Conservation (phyloP, 2,329 filamentous ascomycete genomes). For the Fusarium sacchari region DNA sequence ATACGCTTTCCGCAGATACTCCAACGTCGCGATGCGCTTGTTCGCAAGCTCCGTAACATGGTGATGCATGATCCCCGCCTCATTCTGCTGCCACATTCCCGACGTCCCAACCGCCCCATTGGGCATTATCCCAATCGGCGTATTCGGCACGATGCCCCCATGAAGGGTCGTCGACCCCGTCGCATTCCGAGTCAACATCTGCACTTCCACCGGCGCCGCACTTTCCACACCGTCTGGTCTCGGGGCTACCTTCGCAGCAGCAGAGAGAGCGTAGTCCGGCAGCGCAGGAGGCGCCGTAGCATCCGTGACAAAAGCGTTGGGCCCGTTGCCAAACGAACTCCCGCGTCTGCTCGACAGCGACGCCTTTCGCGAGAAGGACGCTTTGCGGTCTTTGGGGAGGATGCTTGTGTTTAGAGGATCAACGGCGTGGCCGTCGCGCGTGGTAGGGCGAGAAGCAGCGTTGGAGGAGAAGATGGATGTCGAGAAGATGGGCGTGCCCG, state of each 20-base stretch:
- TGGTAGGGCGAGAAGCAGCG: conserved; percentile 48
- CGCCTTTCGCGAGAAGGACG: conserved; percentile 64
- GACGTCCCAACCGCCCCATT: conserved; percentile 35
- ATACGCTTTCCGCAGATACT: conserved; percentile 92
- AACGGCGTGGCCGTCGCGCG: conserved; percentile 51
- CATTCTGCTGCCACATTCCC: conserved; percentile 53
- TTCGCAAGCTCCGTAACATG: conserved; percentile 85
- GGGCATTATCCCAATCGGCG: conserved; percentile 18
- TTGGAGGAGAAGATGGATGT: conserved; percentile 50
- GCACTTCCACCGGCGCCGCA: conserved; percentile 49
- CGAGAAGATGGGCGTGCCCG: conserved; percentile 50
- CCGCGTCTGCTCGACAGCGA: conserved; percentile 60
- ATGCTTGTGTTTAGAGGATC: conserved; percentile 40
- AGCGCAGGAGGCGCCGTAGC: conserved; percentile 62
- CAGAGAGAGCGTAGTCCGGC: conserved; percentile 63
- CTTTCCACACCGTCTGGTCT: conserved; percentile 34
- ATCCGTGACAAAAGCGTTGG: conserved; percentile 55
- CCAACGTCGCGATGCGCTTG: conserved; percentile 93
- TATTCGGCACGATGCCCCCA: conserved; percentile 24
- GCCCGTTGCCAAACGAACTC: conserved; percentile 51
- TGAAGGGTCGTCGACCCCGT: conserved; percentile 48
- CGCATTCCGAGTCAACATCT: conserved; percentile 57
- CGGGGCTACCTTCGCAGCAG: conserved; percentile 56
- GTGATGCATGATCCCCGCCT: conserved; percentile 62
- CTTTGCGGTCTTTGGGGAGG: conserved; percentile 59